Evolutionary conservation across 2,329 filamentous ascomycete genomes (phyloP), one percentile per base, ranked within the genome.

Genomic region (Metarhizium rileyi): DNA sequence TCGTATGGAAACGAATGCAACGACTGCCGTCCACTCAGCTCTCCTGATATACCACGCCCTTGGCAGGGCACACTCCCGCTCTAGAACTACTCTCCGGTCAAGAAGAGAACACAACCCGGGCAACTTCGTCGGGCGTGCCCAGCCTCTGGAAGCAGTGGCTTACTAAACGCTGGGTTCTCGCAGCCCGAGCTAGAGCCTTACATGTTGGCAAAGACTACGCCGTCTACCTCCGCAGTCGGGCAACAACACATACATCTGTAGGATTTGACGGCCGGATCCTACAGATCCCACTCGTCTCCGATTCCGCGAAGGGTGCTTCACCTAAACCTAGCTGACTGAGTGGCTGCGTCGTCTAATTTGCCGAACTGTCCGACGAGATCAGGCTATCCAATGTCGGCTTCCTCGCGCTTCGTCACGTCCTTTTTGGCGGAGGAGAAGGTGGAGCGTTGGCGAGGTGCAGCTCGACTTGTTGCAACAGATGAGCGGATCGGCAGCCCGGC

Each of bases 371-470:
- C 56, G n/a, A 79, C 60, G 10, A 71, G 69, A 44, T 59, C 61
- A 44, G 78, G 70, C 76, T 76, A 80, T 20, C 57, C 57, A 27
- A n/a, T n/a, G n/a, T 80, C 73, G 9, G 79, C 76, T 26, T 76
- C 65, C 5, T 61, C 56, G 45, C 68, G 66, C 47, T 70, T 67
- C 27, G 70, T 71, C 16, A 80, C 65, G 51, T 80, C 75, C 22
- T 66, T 52, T 50, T 25, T 33, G 22, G 69, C 65, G 3, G 70
- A 67, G 26, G 68, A 67, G 20, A 71, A n/a, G n/a, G n/a, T n/a
- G n/a, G n/a, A n/a, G n/a, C n/a, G n/a, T n/a, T n/a, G n/a, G n/a
- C n/a, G n/a, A n/a, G n/a, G n/a, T n/a, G n/a, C n/a, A n/a, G n/a
- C n/a, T n/a, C n/a, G n/a, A n/a, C n/a, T n/a, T n/a, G n/a, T n/a